phyloP scores from a whole-genome alignment of 768 basidiomycete genomes.

The Mycena albidolilacea region DNA sequence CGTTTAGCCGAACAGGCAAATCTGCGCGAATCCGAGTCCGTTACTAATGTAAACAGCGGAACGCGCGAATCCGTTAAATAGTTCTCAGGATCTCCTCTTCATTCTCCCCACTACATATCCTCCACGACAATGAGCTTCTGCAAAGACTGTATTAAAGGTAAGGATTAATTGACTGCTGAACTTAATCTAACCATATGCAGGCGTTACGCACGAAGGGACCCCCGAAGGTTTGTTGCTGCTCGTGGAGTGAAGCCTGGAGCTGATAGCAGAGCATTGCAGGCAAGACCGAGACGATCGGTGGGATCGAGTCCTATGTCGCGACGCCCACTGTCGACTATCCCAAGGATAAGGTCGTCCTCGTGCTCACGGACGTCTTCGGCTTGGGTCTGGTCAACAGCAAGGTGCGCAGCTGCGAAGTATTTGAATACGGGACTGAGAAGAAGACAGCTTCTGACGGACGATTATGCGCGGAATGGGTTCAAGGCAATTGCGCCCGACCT shows the following conservation, averaged over 20 bases:
- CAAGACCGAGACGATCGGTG: slow-evolving; percentile 53
- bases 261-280: slow-evolving; percentile 45
- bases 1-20: too few species aligned
- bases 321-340: slow-evolving; percentile 57
- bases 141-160: slow-evolving; percentile 70
- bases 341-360: slow-evolving; percentile 64
- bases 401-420: slow-evolving; percentile 22
- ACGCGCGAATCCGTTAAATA: not conserved
- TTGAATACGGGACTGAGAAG: not conserved
- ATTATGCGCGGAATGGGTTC: slow-evolving; percentile 34
- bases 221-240: slow-evolving; percentile 53
- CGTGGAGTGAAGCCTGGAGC: not conserved
- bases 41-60: too few species aligned
- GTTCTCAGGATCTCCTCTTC: not conserved
- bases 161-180: slow-evolving; percentile 15
- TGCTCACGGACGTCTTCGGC: slow-evolving; percentile 60
- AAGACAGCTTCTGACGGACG: slow-evolving; percentile 40
- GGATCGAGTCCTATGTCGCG: slow-evolving; percentile 58
- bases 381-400: slow-evolving; percentile 51
- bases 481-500: slow-evolving; percentile 56
- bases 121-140: slow-evolving; percentile 63
- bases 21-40: too few species aligned
- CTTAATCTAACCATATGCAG: slow-evolving; percentile 43
- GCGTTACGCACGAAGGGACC: slow-evolving; percentile 66
- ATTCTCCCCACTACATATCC: not conserved